Percentiles rank a stretch among this genome's conserved stretches.
phyloP scores from a whole-genome alignment of 768 basidiomycete species.

The Psilocybe subaeruginosa region DNA sequence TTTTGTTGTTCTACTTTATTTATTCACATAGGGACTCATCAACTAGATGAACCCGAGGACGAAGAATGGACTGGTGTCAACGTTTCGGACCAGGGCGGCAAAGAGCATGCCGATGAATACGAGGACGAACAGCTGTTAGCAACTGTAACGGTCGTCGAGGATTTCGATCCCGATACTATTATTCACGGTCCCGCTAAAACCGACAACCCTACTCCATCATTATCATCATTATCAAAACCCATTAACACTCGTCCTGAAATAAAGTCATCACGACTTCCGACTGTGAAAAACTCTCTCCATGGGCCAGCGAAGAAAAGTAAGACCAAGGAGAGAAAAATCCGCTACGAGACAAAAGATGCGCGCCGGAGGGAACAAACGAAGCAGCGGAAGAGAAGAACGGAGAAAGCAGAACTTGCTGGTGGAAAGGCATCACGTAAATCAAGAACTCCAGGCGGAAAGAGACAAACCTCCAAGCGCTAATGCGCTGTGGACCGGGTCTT shows the following conservation, averaged over 20 bases:
- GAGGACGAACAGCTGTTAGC: slow-evolving; percentile 85
- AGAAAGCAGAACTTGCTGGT: slow-evolving; percentile 75
- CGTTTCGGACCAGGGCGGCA: slow-evolving; percentile 29
- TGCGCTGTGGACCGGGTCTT: slow-evolving; percentile 3
- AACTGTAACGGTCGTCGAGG: slow-evolving; percentile 90
- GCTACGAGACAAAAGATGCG: slow-evolving; percentile 73
- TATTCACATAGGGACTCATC: slow-evolving; percentile 13
- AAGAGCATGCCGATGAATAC: slow-evolving; percentile 67
- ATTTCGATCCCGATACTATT: slow-evolving; percentile 77
- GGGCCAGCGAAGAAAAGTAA: slow-evolving; percentile 26
- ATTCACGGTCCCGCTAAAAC: slow-evolving; percentile 46
- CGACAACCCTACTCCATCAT: slow-evolving; percentile 9
- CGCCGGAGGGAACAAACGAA: slow-evolving; percentile 63
- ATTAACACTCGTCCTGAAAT: neutral
- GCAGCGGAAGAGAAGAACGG: slow-evolving; percentile 63
- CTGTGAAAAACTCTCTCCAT: slow-evolving; percentile 6
- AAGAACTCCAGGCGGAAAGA: slow-evolving; percentile 15
- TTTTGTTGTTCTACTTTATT: slow-evolving; percentile 3
- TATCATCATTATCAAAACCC: slow-evolving; percentile 13
- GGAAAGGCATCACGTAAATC: slow-evolving; percentile 56
- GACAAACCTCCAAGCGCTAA: slow-evolving; percentile 24
- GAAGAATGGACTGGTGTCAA: slow-evolving; percentile 54
- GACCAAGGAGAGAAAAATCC: slow-evolving; percentile 43
- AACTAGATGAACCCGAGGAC: slow-evolving; percentile 38
- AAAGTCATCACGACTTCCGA: slow-evolving; percentile 4